phyloP scores from a whole-genome alignment of 495 filamentous ascomycete genomes.

The Penicillium dipodomyicola region DNA sequence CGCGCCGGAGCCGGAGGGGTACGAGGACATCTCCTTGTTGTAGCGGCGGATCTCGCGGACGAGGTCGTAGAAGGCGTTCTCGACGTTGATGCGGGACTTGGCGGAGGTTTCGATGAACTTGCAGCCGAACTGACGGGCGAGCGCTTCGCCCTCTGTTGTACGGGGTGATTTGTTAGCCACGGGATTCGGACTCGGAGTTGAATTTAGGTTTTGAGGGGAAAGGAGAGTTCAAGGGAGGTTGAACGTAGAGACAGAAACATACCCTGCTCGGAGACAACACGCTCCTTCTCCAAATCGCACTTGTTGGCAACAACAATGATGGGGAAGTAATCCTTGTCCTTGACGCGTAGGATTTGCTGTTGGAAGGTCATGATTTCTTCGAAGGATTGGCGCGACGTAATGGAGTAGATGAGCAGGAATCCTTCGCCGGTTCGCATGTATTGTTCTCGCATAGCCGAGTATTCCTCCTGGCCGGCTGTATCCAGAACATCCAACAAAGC shows the following conservation, averaged over 20 bases:
- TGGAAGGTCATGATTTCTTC: slow-evolving; percentile 98
- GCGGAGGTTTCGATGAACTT: slow-evolving; percentile 99
- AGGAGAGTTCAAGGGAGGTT: not conserved
- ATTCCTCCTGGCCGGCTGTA: slow-evolving; percentile 97
- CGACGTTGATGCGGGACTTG: slow-evolving; percentile 96
- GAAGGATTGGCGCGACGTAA: slow-evolving; percentile 94
- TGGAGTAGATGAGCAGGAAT: slow-evolving; percentile 96
- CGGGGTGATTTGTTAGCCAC: slow-evolving; percentile 10
- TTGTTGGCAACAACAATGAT: slow-evolving; percentile 99
- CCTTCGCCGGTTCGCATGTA: slow-evolving; percentile 99
- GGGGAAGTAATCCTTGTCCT: slow-evolving; percentile 99
- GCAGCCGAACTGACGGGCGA: slow-evolving; percentile 86
- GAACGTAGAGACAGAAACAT: slow-evolving; percentile 29
- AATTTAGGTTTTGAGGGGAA: not conserved
- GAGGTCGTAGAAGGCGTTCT: slow-evolving; percentile 96
- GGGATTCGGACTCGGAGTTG: not conserved
- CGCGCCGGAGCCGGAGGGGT: slow-evolving; percentile 63
- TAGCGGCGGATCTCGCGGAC: slow-evolving; percentile 96
- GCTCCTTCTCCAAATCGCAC: slow-evolving; percentile 91
- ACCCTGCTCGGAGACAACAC: slow-evolving; percentile 90
- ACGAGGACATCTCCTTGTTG: slow-evolving; percentile 93
- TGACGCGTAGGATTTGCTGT: slow-evolving; percentile 96
- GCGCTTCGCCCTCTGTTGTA: slow-evolving; percentile 76
- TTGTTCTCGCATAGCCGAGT: slow-evolving; percentile 98
- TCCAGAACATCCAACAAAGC: slow-evolving; percentile 96